These are phyloP conservation scores for Alopecurus myosuroides DNA, from an alignment of 176 grass and related monocot genomes.

Conservation along the genomic window DNA sequence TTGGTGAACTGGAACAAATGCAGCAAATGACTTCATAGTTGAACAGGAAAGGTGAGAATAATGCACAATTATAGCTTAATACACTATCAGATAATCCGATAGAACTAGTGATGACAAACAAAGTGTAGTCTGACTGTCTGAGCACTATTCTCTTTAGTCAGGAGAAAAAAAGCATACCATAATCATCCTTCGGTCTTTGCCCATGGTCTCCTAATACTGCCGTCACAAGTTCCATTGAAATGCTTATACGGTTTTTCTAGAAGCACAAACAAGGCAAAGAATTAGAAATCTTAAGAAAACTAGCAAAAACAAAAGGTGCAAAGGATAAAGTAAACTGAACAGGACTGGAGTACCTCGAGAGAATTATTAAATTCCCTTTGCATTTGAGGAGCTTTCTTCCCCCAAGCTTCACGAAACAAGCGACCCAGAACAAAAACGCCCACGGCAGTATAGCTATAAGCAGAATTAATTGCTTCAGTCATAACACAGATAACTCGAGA, in stretches of 20 bases:
- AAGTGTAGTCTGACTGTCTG: not conserved
- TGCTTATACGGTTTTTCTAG: conserved; percentile 77
- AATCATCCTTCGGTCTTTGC: conserved; percentile 96
- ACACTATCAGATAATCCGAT: not conserved
- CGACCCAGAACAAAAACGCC: conserved; percentile 87
- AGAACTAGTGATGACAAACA: not conserved
- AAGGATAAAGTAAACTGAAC: not conserved
- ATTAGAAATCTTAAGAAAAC: conserved; percentile 14
- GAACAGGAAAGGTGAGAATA: not conserved
- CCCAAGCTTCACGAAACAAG: conserved; percentile 87
- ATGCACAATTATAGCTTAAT: not conserved
- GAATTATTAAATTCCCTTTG: conserved; percentile 90
- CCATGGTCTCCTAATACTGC: conserved; percentile 96
- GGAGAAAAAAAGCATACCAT: conserved; percentile 51
- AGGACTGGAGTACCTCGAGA: conserved; percentile 53
- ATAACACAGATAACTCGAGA: conserved; percentile 7
- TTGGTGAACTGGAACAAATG: not conserved
- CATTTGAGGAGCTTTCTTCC: conserved; percentile 73
- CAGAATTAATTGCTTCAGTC: conserved; percentile 27
- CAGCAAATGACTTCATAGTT: not conserved
- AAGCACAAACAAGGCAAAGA: conserved; percentile 11
- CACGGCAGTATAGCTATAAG: conserved; percentile 75
- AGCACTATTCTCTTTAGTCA: not conserved
- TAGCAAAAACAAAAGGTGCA: conserved; percentile 15
- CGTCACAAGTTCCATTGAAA: conserved; percentile 98